Evolutionary conservation across 2,329 filamentous ascomycete species (phyloP).

Genomic region (Diplodia intermedia): DNA sequence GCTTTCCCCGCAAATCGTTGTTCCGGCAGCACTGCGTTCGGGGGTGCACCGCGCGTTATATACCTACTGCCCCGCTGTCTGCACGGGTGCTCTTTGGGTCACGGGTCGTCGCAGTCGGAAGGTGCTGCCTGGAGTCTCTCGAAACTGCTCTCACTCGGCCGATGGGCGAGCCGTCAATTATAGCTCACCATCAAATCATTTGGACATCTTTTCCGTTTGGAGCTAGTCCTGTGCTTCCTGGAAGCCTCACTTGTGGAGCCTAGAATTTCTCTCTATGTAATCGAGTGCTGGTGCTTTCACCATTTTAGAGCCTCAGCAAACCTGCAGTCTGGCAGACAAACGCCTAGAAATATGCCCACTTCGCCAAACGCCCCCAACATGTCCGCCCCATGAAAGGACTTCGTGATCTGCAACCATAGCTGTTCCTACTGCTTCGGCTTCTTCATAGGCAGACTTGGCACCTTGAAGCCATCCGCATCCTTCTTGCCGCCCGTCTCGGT

Average conservation of each 20-base stretch:
- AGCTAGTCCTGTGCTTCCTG: constrained; percentile 4
- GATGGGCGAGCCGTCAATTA: too few relatives aligned
- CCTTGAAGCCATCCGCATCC: constrained; percentile 76
- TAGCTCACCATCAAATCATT: background rate
- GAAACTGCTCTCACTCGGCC: background rate
- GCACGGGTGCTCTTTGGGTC: background rate
- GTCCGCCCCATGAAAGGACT: background rate
- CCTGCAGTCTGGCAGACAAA: background rate
- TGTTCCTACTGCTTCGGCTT: constrained; percentile 64
- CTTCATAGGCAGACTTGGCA: constrained; percentile 73
- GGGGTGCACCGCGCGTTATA: background rate
- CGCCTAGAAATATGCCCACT: background rate
- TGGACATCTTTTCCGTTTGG: constrained; percentile 18
- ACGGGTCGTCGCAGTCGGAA: background rate
- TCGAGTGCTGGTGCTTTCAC: background rate
- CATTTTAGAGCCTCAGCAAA: background rate
- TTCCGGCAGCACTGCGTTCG: background rate
- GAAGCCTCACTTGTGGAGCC: background rate
- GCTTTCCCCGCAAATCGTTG: background rate
- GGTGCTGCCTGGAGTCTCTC: background rate
- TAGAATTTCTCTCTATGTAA: background rate
- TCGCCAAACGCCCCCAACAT: constrained; percentile 18
- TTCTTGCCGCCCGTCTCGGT: constrained; percentile 44
- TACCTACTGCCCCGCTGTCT: background rate
- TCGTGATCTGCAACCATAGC: background rate